Percentiles rank a stretch among this genome's conserved stretches.
Evolutionary conservation across 345 rosid genomes (phyloP).

Genomic region (Heritiera fomes): DNA sequence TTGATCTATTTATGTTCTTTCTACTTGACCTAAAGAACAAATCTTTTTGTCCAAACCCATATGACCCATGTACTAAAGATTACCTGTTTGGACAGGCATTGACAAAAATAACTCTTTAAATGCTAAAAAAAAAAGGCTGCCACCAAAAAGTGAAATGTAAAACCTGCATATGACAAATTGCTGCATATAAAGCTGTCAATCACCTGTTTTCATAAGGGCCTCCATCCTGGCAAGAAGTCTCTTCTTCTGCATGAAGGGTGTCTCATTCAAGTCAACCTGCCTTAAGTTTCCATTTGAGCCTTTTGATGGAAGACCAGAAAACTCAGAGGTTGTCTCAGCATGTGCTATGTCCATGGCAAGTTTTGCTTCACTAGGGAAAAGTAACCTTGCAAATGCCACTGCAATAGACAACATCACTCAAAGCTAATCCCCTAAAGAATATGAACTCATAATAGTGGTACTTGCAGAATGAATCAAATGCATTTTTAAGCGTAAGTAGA

Average conservation of each 20-base stretch:
- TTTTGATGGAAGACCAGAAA: constrained; percentile 60
- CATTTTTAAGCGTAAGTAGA: background rate
- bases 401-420: constrained; percentile 29
- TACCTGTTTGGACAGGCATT: background rate
- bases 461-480: constrained; percentile 11
- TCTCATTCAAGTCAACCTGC: constrained; percentile 90
- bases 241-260: constrained; percentile 68
- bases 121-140: background rate
- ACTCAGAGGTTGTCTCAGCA: constrained; percentile 67
- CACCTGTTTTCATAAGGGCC: constrained; percentile 94
- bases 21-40: background rate
- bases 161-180: background rate
- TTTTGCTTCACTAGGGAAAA: constrained; percentile 92
- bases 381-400: constrained; percentile 87
- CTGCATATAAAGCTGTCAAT: background rate
- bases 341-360: constrained; percentile 88
- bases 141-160: background rate
- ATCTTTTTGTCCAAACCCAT: background rate
- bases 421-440: background rate
- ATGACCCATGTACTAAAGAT: background rate
- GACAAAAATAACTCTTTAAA: background rate
- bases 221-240: constrained; percentile 71
- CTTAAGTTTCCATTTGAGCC: constrained; percentile 62
- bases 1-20: background rate
- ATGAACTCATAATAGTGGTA: background rate